Evolutionary conservation across 352 stramenopile species (phyloP), one percentile per base, ranked within the genome.

Genomic region (Globisporangium echinulatum): DNA sequence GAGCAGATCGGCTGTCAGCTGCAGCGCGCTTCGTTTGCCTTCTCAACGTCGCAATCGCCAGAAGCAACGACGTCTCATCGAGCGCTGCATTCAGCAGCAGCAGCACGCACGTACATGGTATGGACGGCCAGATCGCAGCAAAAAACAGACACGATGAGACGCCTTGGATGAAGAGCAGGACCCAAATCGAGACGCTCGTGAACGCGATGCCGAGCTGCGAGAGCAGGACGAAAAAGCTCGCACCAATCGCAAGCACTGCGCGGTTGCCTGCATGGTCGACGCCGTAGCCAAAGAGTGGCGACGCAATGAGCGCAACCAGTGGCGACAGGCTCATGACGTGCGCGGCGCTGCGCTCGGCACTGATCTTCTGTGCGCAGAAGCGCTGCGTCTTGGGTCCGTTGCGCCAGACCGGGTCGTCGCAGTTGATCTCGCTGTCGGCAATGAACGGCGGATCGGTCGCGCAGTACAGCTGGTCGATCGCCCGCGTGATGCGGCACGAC

Each of bases 271-370:
- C 71, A 40, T 68, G 69, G 55, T 96, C 85, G 15, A 96, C 75
- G 38, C 88, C 54, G 53, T 85, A 87, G 9, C 88, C 88, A 25
- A 96, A 72, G 9, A 93, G 51, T 3, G 88, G 88, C 36, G 74
- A 88, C 10, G 87, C 68, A 36, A 86, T 60, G 17, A 84, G 70
- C 15, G 83, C 88, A 19, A 93, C 85, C 9, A 92, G 64, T 38
- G 89, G 94, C 5, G 88, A 85, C 15, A 96, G 74, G 9, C 68
- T 82, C 83, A 96, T 94, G 11, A 92, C 64, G 17, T 53, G 69
- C 8, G 76, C 61, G 4, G 67, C 78, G 15, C 74, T 64, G 50
- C 66, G 62, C 54, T 78, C 74, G 1, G 77, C 83, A 8, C 65
- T 54, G 17, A 67, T 61, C 52, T 84, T 77, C 46, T 82, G 68